These are phyloP conservation scores for Petunia secreta DNA, from an alignment of 257 asterid species.

Conservation along the genomic window DNA sequence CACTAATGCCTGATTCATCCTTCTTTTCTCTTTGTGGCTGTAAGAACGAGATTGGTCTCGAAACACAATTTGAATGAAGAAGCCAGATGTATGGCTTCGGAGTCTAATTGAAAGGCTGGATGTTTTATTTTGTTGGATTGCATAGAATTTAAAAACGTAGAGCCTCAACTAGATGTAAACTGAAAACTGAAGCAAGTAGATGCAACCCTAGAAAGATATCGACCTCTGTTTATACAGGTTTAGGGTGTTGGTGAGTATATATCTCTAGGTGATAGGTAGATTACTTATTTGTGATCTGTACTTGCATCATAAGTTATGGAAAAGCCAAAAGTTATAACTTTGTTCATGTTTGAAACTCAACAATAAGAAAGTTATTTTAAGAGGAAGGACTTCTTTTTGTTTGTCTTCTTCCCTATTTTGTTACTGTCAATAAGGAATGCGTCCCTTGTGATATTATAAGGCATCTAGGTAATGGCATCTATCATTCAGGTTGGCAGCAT, in stretches of 20 bases:
- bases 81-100: not conserved
- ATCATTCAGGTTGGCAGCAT: constrained; percentile 64
- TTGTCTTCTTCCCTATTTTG: not conserved
- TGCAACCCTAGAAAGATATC: constrained; percentile 4
- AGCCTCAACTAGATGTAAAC: not conserved
- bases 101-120: constrained; percentile 6
- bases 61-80: constrained; percentile 1
- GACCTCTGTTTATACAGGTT: not conserved
- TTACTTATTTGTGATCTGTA: constrained; percentile 17
- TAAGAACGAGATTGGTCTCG: not conserved
- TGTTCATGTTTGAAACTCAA: not conserved
- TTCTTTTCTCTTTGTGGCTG: not conserved
- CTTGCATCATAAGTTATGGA: constrained; percentile 10
- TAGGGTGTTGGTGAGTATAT: not conserved
- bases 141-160: constrained; percentile 13
- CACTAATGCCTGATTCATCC: not conserved
- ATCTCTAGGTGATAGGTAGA: constrained; percentile 17
- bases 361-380: not conserved
- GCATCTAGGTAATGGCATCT: not conserved
- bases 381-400: not conserved
- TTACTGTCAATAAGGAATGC: not conserved
- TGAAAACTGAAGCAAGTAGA: not conserved
- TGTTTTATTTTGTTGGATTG: not conserved
- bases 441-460: not conserved
- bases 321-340: not conserved